Conservation (phyloP, 139 green algal species). For the Coccomyxa sp. region DNA sequence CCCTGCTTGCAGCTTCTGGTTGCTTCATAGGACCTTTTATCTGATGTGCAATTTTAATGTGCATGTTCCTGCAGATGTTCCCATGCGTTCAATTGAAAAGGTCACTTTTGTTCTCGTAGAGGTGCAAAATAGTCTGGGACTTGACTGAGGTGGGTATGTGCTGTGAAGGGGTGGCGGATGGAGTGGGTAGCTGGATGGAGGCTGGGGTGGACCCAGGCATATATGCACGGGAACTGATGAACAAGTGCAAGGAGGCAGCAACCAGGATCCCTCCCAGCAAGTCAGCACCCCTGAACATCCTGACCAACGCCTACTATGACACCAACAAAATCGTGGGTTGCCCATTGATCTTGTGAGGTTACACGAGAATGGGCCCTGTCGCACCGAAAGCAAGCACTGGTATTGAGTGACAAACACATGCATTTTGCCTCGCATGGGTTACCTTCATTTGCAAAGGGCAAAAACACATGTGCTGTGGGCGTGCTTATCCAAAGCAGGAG, state of each 20-base stretch:
- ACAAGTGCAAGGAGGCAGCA: conserved; percentile 43
- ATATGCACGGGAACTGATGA: conserved; percentile 80
- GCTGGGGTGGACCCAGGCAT: conserved; percentile 72
- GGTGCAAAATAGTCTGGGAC: neutral
- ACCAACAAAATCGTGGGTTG: neutral
- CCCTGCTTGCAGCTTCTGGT: neutral
- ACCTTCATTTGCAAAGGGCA: neutral
- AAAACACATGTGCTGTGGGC: neutral
- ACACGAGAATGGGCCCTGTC: neutral
- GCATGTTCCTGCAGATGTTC: neutral
- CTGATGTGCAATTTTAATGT: neutral
- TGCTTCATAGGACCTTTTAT: neutral
- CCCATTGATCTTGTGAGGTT: neutral
- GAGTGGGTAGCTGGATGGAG: conserved; percentile 84
- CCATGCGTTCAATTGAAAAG: neutral
- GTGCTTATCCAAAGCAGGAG: neutral
- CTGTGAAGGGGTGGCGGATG: conserved; percentile 72
- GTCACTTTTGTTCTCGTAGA: neutral
- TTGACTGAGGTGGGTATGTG: conserved; percentile 8
- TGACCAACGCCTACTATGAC: neutral
- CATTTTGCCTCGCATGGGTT: neutral
- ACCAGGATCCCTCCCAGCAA: conserved; percentile 7
- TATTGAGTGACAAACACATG: neutral
- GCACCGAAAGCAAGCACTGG: neutral
- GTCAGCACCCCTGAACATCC: neutral